Base-by-base conservation (phyloP, 805 yeast species). In the Saccharomycopsis sp. region DNA sequence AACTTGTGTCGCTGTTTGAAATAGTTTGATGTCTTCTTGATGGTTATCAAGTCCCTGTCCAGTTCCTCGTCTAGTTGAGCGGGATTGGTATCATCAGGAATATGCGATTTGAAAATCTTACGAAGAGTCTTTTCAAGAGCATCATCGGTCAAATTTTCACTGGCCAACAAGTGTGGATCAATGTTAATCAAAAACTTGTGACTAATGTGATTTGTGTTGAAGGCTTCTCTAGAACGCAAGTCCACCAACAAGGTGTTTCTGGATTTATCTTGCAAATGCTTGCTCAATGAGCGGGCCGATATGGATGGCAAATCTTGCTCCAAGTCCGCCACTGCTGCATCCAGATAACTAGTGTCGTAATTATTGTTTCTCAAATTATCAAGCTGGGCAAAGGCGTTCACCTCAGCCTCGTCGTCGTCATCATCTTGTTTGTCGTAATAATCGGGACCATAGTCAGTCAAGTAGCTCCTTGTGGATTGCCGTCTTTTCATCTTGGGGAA, bases 401-500 rank as follows among this genome's bases (percentile, higher is more conserved):
- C 9, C 8, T 38, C 38, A n/a, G 32, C 25, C 10, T 30, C n/a
- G 30, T 20, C 10, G 17, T n/a, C 22, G 20, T 26, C 16, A 36
- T 26, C 30, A 20, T 27, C 46, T 32, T 38, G 36, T 12, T 41
- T 29, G 7, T 42, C 33, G 22, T 42, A 39, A 29, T 43, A 39
- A 30, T 46, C 49, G 3, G 49, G 49, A 3, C 49, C 49, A 31
- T 46, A 46, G 27, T 46, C 49, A 8, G 49, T 46, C 22, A 46
- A 37, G 27, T 46, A 46, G 30, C 49, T 46, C 19, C 42, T 46
- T 7, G 46, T 46, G 16, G 42, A 37, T 32, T 35, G 39, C 22
- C 48, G 23, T 30, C 34, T 42, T 35, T 34, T 37, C 10, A 46
- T 43, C 10, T 25, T 39, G 2, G 49, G 49, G 31, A 43, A 39